These are phyloP conservation scores for Aquilaria agallochum DNA, from an alignment of 441 rosid species.

Conservation along the genomic window DNA sequence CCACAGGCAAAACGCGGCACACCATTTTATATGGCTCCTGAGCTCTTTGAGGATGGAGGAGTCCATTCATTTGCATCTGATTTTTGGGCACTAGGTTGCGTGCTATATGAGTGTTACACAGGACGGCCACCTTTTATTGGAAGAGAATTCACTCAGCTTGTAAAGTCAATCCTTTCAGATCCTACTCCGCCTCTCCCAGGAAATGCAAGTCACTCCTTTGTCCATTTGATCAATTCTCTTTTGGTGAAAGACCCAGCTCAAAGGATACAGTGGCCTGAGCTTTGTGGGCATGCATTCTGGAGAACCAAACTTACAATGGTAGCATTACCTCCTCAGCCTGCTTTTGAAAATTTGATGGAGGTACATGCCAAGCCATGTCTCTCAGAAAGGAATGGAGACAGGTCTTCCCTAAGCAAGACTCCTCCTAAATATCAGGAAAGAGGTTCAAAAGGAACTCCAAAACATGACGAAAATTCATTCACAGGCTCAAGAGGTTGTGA, in stretches of 20 bases:
- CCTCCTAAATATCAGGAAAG: slow-evolving; percentile 75
- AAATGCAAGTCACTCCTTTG: slow-evolving; percentile 75
- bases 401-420: slow-evolving; percentile 54
- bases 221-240: slow-evolving; percentile 79
- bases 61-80: slow-evolving; percentile 98
- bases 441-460: slow-evolving; percentile 57
- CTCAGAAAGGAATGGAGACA: slow-evolving; percentile 71
- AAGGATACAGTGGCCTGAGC: slow-evolving; percentile 88
- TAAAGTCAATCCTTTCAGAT: slow-evolving; percentile 85
- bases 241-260: slow-evolving; percentile 92
- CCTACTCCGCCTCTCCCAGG: slow-evolving; percentile 91
- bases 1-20: slow-evolving; percentile 97
- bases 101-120: slow-evolving; percentile 84
- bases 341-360: slow-evolving; percentile 80
- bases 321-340: slow-evolving; percentile 82
- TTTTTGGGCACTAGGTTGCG: slow-evolving; percentile 99
- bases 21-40: slow-evolving; percentile 99
- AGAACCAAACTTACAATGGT: slow-evolving; percentile 45
- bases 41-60: slow-evolving; percentile 96
- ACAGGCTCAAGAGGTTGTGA: slow-evolving; percentile 49
- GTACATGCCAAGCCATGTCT: slow-evolving; percentile 69
- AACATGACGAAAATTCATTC: slow-evolving; percentile 57
- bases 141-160: slow-evolving; percentile 87
- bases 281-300: slow-evolving; percentile 93
- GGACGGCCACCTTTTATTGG: slow-evolving; percentile 93